Base-by-base conservation (phyloP, 2,329 filamentous ascomycete genomes). In the Penicillium paneum region DNA sequence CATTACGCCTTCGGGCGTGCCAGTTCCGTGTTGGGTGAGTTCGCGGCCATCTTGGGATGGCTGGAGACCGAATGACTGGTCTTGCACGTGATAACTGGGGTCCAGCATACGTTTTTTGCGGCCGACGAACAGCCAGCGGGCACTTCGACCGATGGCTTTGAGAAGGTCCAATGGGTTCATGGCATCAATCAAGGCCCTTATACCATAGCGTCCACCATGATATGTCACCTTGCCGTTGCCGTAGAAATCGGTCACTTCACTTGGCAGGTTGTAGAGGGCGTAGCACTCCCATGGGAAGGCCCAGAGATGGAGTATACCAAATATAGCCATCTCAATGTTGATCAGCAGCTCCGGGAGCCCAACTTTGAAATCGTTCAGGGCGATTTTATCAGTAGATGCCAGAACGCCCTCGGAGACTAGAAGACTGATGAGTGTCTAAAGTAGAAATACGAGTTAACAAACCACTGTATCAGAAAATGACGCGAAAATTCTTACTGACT, bases 261-360 rank as follows among this genome's bases (percentile, higher is more conserved):
- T 69, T 49, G 70, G 64, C 39, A 80, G 79, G 71, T 73, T 31
- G 69, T 64, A 47, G 74, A 79, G 19, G 21, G 73, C 77, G 71
- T 96, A 96, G 1, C 85, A 85, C 52, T 80, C 80, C 79, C 87
- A 94, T 1, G 89, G 82, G 67, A 94, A 96, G 2, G 91, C 89
- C 79, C 86, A 95, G 15, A 94, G 74, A 70, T 96, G 91, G 49
- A 96, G 74, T 41, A 91, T 67, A 17, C 88, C 79, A 65, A 96
- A 95, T 29, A 89, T 75, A 8, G 89, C 84, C 91, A 96, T 96
- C 73, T 96, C 91, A 38, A 94, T 77, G 67, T 88, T 92, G 24
- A 94, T 83, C 11, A 95, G 77, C 48, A 93, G 75, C 28, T 86
- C 86, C 0, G 91, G 90, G 28, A 96, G 87, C 49, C 90, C 90